Base-by-base conservation (phyloP, 2,329 filamentous ascomycete species). In the Claviceps sp. region DNA sequence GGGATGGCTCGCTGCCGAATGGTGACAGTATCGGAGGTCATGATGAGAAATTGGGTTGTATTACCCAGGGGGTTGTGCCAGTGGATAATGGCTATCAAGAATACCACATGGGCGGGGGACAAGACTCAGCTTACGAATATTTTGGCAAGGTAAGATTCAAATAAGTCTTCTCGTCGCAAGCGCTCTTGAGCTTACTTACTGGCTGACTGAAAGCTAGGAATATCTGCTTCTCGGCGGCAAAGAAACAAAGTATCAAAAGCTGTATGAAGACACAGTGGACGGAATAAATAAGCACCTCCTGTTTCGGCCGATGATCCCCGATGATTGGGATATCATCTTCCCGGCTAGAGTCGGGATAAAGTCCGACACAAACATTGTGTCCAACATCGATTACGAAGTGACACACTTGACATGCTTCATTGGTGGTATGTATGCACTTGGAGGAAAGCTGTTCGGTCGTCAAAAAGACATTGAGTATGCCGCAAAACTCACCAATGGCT, bases 171-270 rank as follows among this genome's bases (percentile, higher is more conserved):
- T 43, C 17, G 6, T 22, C 30, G 16, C 5, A 34, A n/a, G 43
- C 16, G 40, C 10, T 19, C 37, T 10, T 30, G 38, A 40, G n/a
- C 19, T 19, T 19, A 19, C 30, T 30, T 47, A n/a, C 22, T 26
- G 11, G 26, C 47, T 48, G 5, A 48, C 34, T 42, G 11, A 11
- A 40, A 81, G 2, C 62, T 72, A 90, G 70, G 61, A 71, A 61
- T 85, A 84, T 61, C 69, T 93, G 13, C 76, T 95, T 5, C 77
- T 95, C 2, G 87, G 87, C 53, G 89, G 89, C 1, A 73, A 82
- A 1, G 80, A 84, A 56, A 69, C 75, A 34, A 86, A 89, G 63
- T 94, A 94, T 65, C 73, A 76, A 55, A 76, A 75, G 19, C 77
- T 95, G 68, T 89, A 94, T 63, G 74, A 84, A 53, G 78, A 78